These are phyloP conservation scores for Vaccinium vitisidaea DNA, from an alignment of 148 eudicot species.

Conservation along the genomic window DNA sequence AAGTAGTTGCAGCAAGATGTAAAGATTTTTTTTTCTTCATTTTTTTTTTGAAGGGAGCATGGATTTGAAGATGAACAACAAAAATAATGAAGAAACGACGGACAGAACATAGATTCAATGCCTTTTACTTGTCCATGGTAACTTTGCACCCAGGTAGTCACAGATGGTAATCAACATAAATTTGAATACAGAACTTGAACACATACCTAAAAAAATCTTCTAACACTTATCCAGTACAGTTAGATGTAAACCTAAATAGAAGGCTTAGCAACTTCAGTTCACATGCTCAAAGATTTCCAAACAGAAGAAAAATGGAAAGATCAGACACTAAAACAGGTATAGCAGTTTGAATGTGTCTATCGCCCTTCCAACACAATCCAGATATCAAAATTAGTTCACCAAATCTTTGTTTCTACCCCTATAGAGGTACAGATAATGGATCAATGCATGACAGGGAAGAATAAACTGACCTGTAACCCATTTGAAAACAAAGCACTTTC, in stretches of 20 bases:
- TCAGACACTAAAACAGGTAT: neutral
- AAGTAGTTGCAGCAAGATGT: neutral
- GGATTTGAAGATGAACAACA: neutral
- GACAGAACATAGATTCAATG: neutral
- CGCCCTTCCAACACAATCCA: neutral
- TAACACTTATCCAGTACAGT: neutral
- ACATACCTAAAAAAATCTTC: neutral
- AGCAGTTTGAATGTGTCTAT: neutral
- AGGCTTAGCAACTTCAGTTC: neutral
- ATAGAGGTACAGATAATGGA: neutral
- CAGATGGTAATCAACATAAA: neutral
- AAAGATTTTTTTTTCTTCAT: neutral
- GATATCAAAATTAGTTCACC: neutral
- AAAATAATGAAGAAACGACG: neutral
- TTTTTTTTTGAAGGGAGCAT: too few species aligned
- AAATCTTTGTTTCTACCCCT: neutral
- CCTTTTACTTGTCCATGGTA: neutral
- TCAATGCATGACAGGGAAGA: neutral
- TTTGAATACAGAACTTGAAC: neutral
- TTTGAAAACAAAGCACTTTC: slow-evolving; percentile 70
- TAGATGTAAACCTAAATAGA: neutral
- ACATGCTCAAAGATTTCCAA: neutral
- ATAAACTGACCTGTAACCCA: slow-evolving; percentile 79
- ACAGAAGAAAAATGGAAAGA: neutral
- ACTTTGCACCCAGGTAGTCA: neutral